phyloP scores from a whole-genome alignment of 768 basidiomycete genomes.

The Pleurotus ostreatus region DNA sequence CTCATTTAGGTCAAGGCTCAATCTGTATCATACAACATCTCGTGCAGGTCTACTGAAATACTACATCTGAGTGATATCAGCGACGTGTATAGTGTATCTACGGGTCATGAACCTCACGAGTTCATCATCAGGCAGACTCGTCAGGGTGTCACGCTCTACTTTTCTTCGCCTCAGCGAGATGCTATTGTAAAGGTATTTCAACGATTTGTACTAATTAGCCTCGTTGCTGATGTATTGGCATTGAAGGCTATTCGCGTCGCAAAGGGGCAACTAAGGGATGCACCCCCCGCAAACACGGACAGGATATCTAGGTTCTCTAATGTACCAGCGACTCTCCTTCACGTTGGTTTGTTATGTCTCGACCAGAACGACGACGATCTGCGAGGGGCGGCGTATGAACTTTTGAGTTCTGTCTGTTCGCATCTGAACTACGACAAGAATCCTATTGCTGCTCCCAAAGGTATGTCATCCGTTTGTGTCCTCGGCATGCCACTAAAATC shows the following conservation, averaged over 20 bases:
- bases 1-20: conserved; percentile 58
- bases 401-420: conserved; percentile 71
- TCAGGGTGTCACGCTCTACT: conserved; percentile 71
- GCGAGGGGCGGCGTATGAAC: conserved; percentile 74
- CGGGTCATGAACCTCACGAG: conserved; percentile 68
- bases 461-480: conserved; percentile 29
- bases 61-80: conserved; percentile 78
- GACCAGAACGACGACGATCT: conserved; percentile 72
- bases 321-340: conserved; percentile 82
- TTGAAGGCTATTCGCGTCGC: conserved; percentile 68
- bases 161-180: conserved; percentile 68
- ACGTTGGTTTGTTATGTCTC: conserved; percentile 79
- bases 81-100: conserved; percentile 80
- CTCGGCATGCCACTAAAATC: neutral
- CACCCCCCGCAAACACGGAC: conserved; percentile 47
- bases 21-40: conserved; percentile 60
- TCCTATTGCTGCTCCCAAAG: conserved; percentile 66
- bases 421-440: conserved; percentile 76
- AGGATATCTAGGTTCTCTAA: conserved; percentile 78
- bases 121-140: conserved; percentile 76
- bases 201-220: neutral
- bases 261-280: conserved; percentile 64
- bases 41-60: conserved; percentile 79
- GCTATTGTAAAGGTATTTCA: conserved; percentile 63
- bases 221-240: conserved; percentile 3